Evolutionary conservation across 257 asterid species (phyloP), one percentile per base, ranked within the genome.

Genomic region (Petrea volubilis): DNA sequence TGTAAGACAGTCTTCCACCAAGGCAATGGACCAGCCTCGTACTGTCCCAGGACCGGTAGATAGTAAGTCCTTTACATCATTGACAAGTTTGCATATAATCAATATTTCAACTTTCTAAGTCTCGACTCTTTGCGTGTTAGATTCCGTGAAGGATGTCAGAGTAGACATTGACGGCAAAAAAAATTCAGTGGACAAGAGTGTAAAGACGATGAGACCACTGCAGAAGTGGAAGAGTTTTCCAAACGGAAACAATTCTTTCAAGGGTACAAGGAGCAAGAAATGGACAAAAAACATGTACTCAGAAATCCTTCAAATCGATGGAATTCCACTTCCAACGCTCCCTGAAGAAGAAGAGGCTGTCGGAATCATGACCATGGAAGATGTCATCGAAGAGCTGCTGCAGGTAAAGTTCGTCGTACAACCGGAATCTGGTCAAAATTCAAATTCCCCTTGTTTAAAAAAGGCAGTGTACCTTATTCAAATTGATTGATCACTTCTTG

Each of bases 341-440:
- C 96, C 89, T 0, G 97, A 93, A 78, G 97, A 90, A 84, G 98
- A 91, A 70, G 96, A 88, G 83, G 96, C 97, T 0, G 97, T 93
- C 4, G 98, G 98, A 18, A 64, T 93, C 56, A 91, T 93, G n/a
- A 93, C 98, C 40, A 88, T 93, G 98, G 98, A 93, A 81, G 98
- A 91, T 68, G 98, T 93, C 57, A 93, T 93, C 23, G 97, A 93
- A 79, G 98, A 93, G 87, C 98, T 93, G 67, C 78, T 93, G 73
- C 98, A 93, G 96, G 98, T 90, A 71, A n/a, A 23, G 36, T 28
- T 64, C 25, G 17, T 65, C 67, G n/a, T 49, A 46, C 56, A 67
- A 51, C 1, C 11, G 1, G 15, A 36, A 7, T n/a, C 24, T 47
- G 24, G 21, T 21, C 6, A 52, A 8, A 14, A 10, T 38, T 64